phyloP scores from a whole-genome alignment of 2,329 filamentous ascomycete species.

The Orbilia javanica region DNA sequence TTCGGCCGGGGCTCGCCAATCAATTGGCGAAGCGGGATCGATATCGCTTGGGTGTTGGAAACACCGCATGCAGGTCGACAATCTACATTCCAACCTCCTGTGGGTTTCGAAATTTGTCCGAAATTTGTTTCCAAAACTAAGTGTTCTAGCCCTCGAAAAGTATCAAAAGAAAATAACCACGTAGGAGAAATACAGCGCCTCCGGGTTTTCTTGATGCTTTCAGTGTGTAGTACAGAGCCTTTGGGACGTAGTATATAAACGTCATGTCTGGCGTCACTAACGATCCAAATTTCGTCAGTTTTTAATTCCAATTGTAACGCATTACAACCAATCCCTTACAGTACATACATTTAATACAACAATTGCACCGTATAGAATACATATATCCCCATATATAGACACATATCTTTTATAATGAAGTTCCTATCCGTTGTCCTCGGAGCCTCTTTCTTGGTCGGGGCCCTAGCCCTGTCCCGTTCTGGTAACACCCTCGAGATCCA shows the following conservation, averaged over 20 bases:
- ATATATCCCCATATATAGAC: neutral
- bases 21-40: constrained; percentile 10
- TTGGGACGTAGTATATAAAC: neutral
- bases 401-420: neutral
- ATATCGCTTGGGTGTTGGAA: neutral
- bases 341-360: neutral
- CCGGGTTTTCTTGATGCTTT: neutral
- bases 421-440: neutral
- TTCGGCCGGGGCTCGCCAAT: neutral
- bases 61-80: neutral
- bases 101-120: neutral
- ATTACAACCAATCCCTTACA: neutral
- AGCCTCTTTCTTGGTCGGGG: neutral
- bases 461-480: neutral
- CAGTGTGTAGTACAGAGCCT: neutral
- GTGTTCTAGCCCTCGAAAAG: neutral
- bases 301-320: neutral
- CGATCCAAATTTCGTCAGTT: neutral
- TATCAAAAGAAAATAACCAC: too few relatives aligned
- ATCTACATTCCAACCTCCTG: constrained; percentile 15
- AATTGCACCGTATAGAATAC: neutral
- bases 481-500: constrained; percentile 16
- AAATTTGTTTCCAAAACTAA: too few relatives aligned
- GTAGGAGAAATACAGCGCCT: too few relatives aligned
- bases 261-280: neutral